Base-by-base conservation (phyloP, 768 basidiomycete genomes). In the Mycena floridula region DNA sequence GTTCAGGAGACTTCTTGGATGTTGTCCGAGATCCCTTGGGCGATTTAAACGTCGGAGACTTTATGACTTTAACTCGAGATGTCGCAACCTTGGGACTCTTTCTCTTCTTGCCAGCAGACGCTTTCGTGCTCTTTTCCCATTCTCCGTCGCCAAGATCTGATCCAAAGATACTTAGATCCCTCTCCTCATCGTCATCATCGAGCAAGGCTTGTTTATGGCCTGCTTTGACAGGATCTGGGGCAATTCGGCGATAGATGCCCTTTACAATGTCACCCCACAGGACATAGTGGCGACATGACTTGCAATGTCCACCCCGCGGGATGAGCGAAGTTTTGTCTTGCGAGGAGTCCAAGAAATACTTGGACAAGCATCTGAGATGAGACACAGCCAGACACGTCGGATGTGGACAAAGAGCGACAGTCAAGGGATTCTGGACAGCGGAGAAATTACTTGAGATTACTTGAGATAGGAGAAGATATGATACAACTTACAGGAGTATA, bases 231-330 rank as follows among this genome's bases (percentile, higher is more conserved):
- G n/a, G 15, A 11, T 16, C 62, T 5, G 68, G 67, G 15, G 61
- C 50, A 20, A 58, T 60, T 22, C 82, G 70, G 15, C 82, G 69
- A 55, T 77, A 82, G 51, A 73, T 77, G 2, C 80, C 82, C 12
- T 76, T 70, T 23, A 85, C 61, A 18, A 87, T 58, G 52, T 87
- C 83, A 5, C 85, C 84, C 84, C 83, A 87, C 0, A 86, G 67
- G 4, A 67, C 69, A 52, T 82, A 85, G 0, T 62, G 57, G 4
- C 56, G 48, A 50, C 85, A 87, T 2, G 65, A 62, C 11, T 51
- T 58, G 53, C 85, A 87, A 20, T 59, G 52, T 5, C 84, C 85
- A 6, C 83, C 83, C 30, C 85, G 70, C 4, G 85, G 83, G 32
- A 85, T 60, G 40, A 85, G 54, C 47, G 22, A 21, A 7, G 12